phyloP scores from a whole-genome alignment of 345 rosid species.

The Lepidium aucheri region DNA sequence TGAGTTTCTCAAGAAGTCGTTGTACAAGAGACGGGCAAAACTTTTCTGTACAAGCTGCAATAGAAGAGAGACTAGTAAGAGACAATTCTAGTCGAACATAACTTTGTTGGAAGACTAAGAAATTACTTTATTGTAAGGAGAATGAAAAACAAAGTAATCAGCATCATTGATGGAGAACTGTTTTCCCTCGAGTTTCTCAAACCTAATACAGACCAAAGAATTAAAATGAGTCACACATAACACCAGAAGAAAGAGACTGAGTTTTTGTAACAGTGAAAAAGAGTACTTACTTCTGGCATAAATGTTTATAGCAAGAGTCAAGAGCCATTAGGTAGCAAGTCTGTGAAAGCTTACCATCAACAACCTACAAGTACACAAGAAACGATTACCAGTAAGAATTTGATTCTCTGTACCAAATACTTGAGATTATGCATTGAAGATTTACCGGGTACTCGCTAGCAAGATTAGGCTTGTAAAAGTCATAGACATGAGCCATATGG shows the following conservation, averaged over 20 bases:
- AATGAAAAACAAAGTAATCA: conserved; percentile 82
- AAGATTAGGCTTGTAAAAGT: conserved; percentile 98
- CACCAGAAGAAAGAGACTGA: not conserved
- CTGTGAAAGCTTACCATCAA: conserved; percentile 98
- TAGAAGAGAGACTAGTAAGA: conserved; percentile 15
- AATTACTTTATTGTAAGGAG: conserved; percentile 94
- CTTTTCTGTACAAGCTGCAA: conserved; percentile 99
- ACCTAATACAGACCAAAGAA: conserved; percentile 39
- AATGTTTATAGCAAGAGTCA: conserved; percentile 78
- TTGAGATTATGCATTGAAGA: not conserved
- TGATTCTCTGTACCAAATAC: not conserved
- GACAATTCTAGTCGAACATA: not conserved
- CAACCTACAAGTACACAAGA: conserved; percentile 54
- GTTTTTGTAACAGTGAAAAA: not conserved
- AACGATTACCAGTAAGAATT: not conserved
- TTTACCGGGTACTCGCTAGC: conserved; percentile 99
- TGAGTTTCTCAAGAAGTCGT: conserved; percentile 77
- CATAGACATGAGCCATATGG: conserved; percentile 95
- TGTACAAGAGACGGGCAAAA: conserved; percentile 81
- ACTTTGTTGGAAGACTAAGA: not conserved
- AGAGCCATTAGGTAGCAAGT: conserved; percentile 98
- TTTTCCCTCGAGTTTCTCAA: conserved; percentile 75
- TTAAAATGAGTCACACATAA: not conserved
- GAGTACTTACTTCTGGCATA: conserved; percentile 69
- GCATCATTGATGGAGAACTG: conserved; percentile 76